These are phyloP conservation scores for Abelmoschus esculentus DNA, from an alignment of 345 rosid species.

Conservation along the genomic window DNA sequence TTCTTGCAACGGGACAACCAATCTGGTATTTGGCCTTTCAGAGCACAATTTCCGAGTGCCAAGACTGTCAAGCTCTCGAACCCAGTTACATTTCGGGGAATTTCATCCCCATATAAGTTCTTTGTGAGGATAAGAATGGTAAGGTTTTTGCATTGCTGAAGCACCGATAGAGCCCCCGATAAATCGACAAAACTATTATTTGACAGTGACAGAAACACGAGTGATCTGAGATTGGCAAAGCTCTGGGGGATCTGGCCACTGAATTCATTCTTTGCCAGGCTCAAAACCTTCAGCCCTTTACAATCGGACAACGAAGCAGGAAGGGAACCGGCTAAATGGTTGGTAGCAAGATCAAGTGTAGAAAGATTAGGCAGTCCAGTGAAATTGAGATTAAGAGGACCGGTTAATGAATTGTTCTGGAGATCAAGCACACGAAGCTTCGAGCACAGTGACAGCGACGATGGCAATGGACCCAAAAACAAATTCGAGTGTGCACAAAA, in stretches of 20 bases:
- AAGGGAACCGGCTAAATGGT: slow-evolving; percentile 56
- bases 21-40: slow-evolving; percentile 61
- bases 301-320: slow-evolving; percentile 71
- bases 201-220: slow-evolving; percentile 56
- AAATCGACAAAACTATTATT: slow-evolving; percentile 68
- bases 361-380: slow-evolving; percentile 42
- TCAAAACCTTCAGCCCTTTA: slow-evolving; percentile 51
- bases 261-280: slow-evolving; percentile 70
- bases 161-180: slow-evolving; percentile 45
- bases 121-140: slow-evolving; percentile 72
- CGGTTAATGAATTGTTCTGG: slow-evolving; percentile 72
- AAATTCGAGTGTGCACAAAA: slow-evolving; percentile 59
- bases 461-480: slow-evolving; percentile 66
- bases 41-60: slow-evolving; percentile 80
- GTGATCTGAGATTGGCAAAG: slow-evolving; percentile 50
- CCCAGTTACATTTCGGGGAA: slow-evolving; percentile 47
- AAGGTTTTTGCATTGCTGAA: slow-evolving; percentile 69
- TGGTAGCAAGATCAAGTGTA: slow-evolving; percentile 67
- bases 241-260: slow-evolving; percentile 51
- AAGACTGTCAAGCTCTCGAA: slow-evolving; percentile 53
- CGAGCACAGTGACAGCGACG: slow-evolving; percentile 51
- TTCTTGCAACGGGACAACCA: slow-evolving; percentile 71
- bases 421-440: slow-evolving; percentile 63
- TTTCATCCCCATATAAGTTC: slow-evolving; percentile 67
- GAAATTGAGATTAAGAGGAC: slow-evolving; percentile 60